Evolutionary conservation across 139 green algal species (phyloP).

Genomic region (Yamagishiella unicocca): DNA sequence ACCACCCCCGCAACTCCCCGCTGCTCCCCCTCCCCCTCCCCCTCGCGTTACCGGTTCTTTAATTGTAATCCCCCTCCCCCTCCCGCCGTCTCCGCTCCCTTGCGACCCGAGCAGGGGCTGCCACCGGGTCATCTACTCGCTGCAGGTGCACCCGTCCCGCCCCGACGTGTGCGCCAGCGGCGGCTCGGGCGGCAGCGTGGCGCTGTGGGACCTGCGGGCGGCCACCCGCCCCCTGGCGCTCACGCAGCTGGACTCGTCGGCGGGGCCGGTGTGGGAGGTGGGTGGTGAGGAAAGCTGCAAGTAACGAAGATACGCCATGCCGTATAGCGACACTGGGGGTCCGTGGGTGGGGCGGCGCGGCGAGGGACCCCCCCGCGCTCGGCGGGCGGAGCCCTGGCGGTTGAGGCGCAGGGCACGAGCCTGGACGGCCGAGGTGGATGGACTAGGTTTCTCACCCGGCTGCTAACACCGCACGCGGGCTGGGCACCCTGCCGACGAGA

Average conservation of each 20-base stretch:
- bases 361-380: neutral
- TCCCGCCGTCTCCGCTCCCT: neutral
- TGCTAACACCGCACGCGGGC: neutral
- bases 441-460: too few relatives aligned
- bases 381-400: too few relatives aligned
- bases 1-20: neutral
- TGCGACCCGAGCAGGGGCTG: slow-evolving; percentile 17
- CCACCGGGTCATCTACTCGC: slow-evolving; percentile 48
- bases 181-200: slow-evolving; percentile 52
- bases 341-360: neutral
- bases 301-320: neutral
- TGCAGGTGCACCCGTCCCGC: slow-evolving; percentile 68
- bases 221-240: slow-evolving; percentile 30
- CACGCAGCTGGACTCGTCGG: neutral
- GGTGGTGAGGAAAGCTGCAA: neutral
- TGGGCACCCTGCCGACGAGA: neutral
- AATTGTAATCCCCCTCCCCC: too few relatives aligned
- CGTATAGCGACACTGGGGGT: too few relatives aligned
- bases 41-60: too few relatives aligned
- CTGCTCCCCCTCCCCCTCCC: too few relatives aligned
- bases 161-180: slow-evolving; percentile 70
- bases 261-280: slow-evolving; percentile 65
- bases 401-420: neutral
- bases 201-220: slow-evolving; percentile 76
- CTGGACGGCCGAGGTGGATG: too few relatives aligned